Percentiles rank a stretch among this genome's conserved stretches.
Conservation (phyloP, 1,284 basidiomycete species). For the Cryptococcus maquisensis region DNA sequence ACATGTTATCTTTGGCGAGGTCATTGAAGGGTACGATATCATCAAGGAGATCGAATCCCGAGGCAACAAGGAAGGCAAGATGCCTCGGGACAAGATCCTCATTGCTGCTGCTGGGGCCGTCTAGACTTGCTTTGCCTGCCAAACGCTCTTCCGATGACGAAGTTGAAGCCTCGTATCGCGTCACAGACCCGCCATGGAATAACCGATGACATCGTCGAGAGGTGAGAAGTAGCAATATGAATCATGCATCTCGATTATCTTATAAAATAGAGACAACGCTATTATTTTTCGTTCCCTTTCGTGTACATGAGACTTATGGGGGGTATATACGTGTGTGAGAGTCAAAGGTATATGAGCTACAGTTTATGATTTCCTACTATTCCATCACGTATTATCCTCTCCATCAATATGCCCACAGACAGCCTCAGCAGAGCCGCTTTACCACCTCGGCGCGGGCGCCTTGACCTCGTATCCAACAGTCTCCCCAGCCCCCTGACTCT, state of each 20-base stretch:
- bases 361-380: too few relatives aligned
- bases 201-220: too few relatives aligned
- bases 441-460: conserved; percentile 35
- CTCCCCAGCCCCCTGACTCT: conserved; percentile 68
- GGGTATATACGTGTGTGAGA: too few relatives aligned
- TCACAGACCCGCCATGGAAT: not conserved
- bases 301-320: too few relatives aligned
- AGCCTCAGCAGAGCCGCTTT: not conserved
- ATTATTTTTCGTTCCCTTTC: too few relatives aligned
- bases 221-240: too few relatives aligned
- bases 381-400: too few relatives aligned
- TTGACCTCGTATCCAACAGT: conserved; percentile 54
- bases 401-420: too few relatives aligned
- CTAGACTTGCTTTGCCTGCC: not conserved
- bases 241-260: too few relatives aligned
- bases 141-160: not conserved
- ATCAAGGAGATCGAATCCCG: conserved; percentile 59
- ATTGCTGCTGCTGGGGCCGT: conserved; percentile 45
- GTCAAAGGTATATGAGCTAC: too few relatives aligned
- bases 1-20: conserved; percentile 76
- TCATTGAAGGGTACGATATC: conserved; percentile 79
- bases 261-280: too few relatives aligned
- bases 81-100: conserved; percentile 36
- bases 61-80: conserved; percentile 40
- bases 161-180: not conserved